phyloP scores from a whole-genome alignment of 2,329 filamentous ascomycete species.

The Fusarium fujikuroi region DNA sequence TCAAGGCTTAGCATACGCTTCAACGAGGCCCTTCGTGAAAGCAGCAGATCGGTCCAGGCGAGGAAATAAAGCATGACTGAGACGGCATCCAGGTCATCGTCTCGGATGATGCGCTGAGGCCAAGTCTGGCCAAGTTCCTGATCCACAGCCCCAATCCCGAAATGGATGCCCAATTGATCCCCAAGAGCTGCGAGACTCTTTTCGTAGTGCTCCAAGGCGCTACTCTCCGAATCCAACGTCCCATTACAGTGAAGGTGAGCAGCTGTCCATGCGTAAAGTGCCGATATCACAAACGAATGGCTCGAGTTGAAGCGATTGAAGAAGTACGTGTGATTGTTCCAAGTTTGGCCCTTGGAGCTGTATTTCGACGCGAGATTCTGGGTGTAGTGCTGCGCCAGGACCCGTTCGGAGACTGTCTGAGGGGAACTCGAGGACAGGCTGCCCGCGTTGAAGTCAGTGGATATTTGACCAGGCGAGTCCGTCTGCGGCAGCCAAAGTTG shows the following conservation, averaged over 20 bases:
- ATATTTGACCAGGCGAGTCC: rapidly evolving
- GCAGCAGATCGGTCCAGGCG: background rate
- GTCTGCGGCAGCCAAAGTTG: too few relatives aligned
- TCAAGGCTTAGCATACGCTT: rapidly evolving
- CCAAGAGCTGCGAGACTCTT: background rate
- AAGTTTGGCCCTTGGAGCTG: background rate
- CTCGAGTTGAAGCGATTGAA: background rate
- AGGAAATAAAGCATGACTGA: background rate
- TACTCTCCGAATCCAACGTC: rapidly evolving
- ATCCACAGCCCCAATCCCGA: rapidly evolving
- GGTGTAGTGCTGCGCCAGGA: background rate
- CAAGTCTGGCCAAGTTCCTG: background rate
- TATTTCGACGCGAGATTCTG: background rate
- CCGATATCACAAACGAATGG: background rate
- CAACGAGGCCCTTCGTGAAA: rapidly evolving
- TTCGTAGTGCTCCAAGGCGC: background rate
- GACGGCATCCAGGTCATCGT: background rate
- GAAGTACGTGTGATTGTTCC: background rate
- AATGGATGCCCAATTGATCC: background rate
- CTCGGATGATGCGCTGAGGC: background rate
- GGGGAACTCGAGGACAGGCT: background rate
- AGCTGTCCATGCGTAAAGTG: background rate
- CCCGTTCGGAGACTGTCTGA: background rate
- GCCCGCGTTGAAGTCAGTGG: background rate
- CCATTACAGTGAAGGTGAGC: background rate